These are phyloP conservation scores for Graphium sp. DNA, from an alignment of 2,329 filamentous ascomycete genomes.

Conservation along the genomic window DNA sequence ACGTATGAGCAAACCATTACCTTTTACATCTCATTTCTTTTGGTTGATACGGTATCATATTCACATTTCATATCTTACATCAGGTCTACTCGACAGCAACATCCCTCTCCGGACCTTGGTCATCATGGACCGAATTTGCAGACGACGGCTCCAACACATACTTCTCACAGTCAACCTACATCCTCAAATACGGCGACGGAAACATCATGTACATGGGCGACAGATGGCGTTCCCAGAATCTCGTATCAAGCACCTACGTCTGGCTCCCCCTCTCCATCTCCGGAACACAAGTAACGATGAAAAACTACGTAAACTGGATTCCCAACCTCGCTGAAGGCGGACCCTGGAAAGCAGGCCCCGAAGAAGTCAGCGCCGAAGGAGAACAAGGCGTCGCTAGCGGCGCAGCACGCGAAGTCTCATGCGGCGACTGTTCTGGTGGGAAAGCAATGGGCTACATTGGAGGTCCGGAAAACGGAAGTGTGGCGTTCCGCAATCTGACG, in stretches of 20 bases:
- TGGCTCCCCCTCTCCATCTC: constrained; percentile 43
- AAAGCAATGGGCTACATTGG: constrained; percentile 37
- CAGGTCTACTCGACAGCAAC: constrained; percentile 37
- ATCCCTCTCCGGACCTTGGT: constrained; percentile 42
- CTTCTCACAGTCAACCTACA: constrained; percentile 40
- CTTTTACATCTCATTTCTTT: no score
- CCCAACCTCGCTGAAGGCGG: constrained; percentile 25
- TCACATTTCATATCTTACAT: no score
- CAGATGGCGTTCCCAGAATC: constrained; percentile 43
- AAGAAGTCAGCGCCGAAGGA: constrained; percentile 31
- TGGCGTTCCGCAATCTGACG: constrained; percentile 28
- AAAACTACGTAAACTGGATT: constrained; percentile 38
- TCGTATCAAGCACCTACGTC: constrained; percentile 43
- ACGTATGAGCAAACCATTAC: constrained; percentile 21
- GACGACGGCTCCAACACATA: constrained; percentile 38
- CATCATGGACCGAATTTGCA: constrained; percentile 40
- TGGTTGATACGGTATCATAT: no score
- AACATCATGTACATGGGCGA: constrained; percentile 48
- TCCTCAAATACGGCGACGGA: constrained; percentile 24
- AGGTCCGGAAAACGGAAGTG: constrained; percentile 23
- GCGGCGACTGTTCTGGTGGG: constrained; percentile 30
- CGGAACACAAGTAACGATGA: constrained; percentile 30
- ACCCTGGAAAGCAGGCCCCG: constrained; percentile 22
- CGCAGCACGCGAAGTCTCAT: constrained; percentile 26
- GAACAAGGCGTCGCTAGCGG: constrained; percentile 26